A percentile compares a stretch with the other conserved stretches of the same genome.
Evolutionary conservation across 306 rosid genomes (phyloP).

Genomic region (Purshia tridentata): DNA sequence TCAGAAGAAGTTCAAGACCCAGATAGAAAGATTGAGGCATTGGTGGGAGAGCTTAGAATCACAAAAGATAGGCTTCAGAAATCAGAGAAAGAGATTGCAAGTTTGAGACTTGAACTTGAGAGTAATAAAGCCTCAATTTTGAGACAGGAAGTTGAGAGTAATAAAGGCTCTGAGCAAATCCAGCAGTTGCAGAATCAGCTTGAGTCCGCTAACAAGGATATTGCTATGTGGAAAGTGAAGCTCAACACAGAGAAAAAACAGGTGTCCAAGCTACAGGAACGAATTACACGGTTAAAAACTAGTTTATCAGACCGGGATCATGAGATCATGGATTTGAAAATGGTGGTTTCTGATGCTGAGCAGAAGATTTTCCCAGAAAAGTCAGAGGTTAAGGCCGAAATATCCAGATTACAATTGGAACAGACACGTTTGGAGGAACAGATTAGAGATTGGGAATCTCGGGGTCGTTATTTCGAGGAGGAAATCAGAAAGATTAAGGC

Average conservation of each 20-base stretch:
- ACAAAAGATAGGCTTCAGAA: constrained; percentile 53
- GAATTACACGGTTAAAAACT: constrained; percentile 57
- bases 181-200: constrained; percentile 60
- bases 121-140: constrained; percentile 46
- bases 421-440: constrained; percentile 46
- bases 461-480: constrained; percentile 70
- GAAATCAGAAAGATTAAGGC: constrained; percentile 72
- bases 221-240: constrained; percentile 58
- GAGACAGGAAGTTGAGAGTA: constrained; percentile 44
- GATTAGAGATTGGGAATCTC: constrained; percentile 65
- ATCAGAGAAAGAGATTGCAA: constrained; percentile 57
- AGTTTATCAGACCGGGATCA: constrained; percentile 77
- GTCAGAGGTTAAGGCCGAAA: constrained; percentile 73
- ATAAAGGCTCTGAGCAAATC: constrained; percentile 50
- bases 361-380: constrained; percentile 93
- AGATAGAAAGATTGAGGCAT: constrained; percentile 33
- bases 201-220: constrained; percentile 61
- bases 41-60: constrained; percentile 54
- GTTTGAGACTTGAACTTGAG: constrained; percentile 52
- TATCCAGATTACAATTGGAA: constrained; percentile 53
- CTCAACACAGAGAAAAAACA: constrained; percentile 72
- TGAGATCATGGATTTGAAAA: constrained; percentile 81
- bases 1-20: constrained; percentile 34
- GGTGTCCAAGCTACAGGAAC: constrained; percentile 71
- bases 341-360: constrained; percentile 91